Evolutionary conservation across 441 rosid species (phyloP).

Genomic region (Mallotus japonicus): DNA sequence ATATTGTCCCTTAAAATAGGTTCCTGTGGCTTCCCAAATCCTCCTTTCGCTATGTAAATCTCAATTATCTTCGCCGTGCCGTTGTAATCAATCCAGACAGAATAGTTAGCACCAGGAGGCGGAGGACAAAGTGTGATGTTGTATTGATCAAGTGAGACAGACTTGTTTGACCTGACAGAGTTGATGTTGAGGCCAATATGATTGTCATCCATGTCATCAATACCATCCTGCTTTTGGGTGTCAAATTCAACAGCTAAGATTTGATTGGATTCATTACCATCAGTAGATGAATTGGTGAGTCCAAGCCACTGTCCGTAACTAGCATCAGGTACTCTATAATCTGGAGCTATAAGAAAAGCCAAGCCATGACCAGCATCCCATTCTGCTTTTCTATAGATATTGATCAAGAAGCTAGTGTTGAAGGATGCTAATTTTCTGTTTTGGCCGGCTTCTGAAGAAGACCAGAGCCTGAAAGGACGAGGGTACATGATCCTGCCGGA

Average conservation of each 20-base stretch:
- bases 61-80: slow-evolving; percentile 31
- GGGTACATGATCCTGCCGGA: slow-evolving; percentile 45
- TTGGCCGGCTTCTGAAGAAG: not conserved
- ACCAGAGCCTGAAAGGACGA: slow-evolving; percentile 40
- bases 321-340: slow-evolving; percentile 18
- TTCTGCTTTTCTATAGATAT: slow-evolving; percentile 22
- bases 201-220: slow-evolving; percentile 42
- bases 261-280: slow-evolving; percentile 32
- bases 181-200: slow-evolving; percentile 61
- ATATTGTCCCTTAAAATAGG: slow-evolving; percentile 31
- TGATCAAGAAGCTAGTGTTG: slow-evolving; percentile 42
- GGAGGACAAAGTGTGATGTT: slow-evolving; percentile 38
- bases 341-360: slow-evolving; percentile 49
- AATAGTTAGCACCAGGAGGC: slow-evolving; percentile 17
- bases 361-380: slow-evolving; percentile 42
- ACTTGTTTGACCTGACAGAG: slow-evolving; percentile 33
- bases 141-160: slow-evolving; percentile 24
- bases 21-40: slow-evolving; percentile 17
- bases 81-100: slow-evolving; percentile 43
- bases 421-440: slow-evolving; percentile 34
- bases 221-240: slow-evolving; percentile 33
- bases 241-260: slow-evolving; percentile 55
- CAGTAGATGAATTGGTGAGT: slow-evolving; percentile 38
- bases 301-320: slow-evolving; percentile 50
- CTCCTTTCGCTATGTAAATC: slow-evolving; percentile 43